A percentile compares a stretch with the other conserved stretches of the same genome.
phyloP scores from a whole-genome alignment of 2,329 filamentous ascomycete species.

The Penicillium sp. region DNA sequence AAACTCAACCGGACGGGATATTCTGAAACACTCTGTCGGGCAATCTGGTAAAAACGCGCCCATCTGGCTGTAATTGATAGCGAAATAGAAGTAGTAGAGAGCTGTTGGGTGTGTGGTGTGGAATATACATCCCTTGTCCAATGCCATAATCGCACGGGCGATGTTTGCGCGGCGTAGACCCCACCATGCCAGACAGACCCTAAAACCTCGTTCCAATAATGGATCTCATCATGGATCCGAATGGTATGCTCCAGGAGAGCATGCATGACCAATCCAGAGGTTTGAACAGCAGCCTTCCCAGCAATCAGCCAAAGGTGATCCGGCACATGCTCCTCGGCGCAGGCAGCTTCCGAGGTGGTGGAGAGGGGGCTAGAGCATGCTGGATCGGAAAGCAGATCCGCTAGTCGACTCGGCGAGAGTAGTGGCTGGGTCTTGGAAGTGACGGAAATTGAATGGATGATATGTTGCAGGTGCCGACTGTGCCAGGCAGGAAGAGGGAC shows the following conservation, averaged over 20 bases:
- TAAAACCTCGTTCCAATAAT: conserved; percentile 93
- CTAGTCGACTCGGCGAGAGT: conserved; percentile 64
- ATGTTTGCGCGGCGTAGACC: conserved; percentile 84
- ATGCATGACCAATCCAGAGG: conserved; percentile 79
- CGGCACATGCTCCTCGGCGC: conserved; percentile 61
- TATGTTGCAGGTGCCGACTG: conserved; percentile 62
- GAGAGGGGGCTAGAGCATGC: conserved; percentile 46
- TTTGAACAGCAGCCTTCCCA: conserved; percentile 89
- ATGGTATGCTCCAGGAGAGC: conserved; percentile 81
- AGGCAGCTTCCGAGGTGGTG: background rate
- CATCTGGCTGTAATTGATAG: conserved; percentile 49
- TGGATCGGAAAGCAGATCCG: conserved; percentile 58
- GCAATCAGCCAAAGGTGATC: conserved; percentile 90
- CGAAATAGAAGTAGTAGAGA: conserved; percentile 7
- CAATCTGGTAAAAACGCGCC: conserved; percentile 76
- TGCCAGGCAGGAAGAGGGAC: conserved; percentile 12
- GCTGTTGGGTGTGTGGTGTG: conserved; percentile 24
- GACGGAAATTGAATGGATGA: conserved; percentile 73
- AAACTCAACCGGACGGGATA: conserved; percentile 72
- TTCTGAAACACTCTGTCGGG: conserved; percentile 74
- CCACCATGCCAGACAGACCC: conserved; percentile 77
- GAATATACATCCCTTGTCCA: conserved; percentile 71
- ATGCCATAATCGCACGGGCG: conserved; percentile 73
- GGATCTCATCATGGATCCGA: conserved; percentile 81
- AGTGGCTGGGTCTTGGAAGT: conserved; percentile 67